Base-by-base conservation (phyloP, 164 flowering plant genomes). In the Dillenia suffruticosa region DNA sequence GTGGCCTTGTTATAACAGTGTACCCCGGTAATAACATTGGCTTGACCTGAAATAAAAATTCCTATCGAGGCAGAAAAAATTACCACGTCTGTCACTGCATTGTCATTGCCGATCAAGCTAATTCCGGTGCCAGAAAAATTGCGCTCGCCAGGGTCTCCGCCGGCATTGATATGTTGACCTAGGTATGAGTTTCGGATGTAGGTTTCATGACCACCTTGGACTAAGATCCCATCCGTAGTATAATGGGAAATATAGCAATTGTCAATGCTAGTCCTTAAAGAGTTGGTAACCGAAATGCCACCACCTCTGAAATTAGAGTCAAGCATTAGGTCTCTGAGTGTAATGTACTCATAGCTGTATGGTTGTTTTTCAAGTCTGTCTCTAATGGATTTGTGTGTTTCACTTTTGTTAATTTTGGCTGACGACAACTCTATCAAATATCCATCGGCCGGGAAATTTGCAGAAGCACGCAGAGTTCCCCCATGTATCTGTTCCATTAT, bases 1-100 rank as follows among this genome's bases (percentile, higher is more conserved):
- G 95, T 82, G 9, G 99, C 99, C 64, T 94, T 94, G 65, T 94
- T 94, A 59, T 94, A 91, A 61, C 96, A 89, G 63, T 94, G 97
- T 2, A 91, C 97, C 11, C 96, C 96, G 0, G 95, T 64, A 8
- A 94, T 46, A 0, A 57, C 59, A 64, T 94, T 94, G 26, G 96
- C 97, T 65, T 84, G 90, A 10, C 99, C 97, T 9, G 84, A 70
- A 12, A 91, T 59, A 67, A 80, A 49, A 0, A 94, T 67, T 3
- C 97, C 99, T 1, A 72, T 56, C 0, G 68, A 70, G 0, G 93
- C 96, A 0, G 99, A 91, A 58, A 88, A 90, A 5, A 90, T 82
- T 14, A 88, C 90, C 9, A 84, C 89, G 47, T 90, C 97, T 0
- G 90, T 86, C 15, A 88, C 77, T 5, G 87, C 85, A 59, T 90